These are phyloP conservation scores for Cinnamomum chago DNA, from an alignment of 164 flowering plant genomes.

Conservation along the genomic window DNA sequence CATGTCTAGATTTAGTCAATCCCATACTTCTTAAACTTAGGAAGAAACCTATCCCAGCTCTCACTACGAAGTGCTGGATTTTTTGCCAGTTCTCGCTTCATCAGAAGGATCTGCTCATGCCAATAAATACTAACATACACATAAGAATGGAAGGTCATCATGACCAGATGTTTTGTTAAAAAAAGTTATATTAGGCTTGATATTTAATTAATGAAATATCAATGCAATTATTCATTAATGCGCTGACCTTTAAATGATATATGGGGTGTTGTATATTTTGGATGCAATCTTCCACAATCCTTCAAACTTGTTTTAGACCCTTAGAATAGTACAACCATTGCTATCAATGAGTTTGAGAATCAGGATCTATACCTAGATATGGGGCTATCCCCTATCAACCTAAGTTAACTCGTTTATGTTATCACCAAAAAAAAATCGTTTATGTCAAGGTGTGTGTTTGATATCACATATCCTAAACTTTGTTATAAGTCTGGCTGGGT, in stretches of 20 bases:
- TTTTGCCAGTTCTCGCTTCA: slow-evolving; percentile 79
- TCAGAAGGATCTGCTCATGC: slow-evolving; percentile 57
- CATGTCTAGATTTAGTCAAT: not conserved
- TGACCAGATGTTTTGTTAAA: not conserved
- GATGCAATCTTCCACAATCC: slow-evolving; percentile 88
- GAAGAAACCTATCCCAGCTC: slow-evolving; percentile 97
- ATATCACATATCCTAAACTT: too few relatives aligned
- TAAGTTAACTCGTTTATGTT: too few relatives aligned
- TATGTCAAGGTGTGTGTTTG: too few relatives aligned
- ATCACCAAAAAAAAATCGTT: too few relatives aligned
- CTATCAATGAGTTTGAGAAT: too few relatives aligned
- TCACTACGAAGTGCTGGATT: slow-evolving; percentile 73
- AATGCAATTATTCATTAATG: not conserved
- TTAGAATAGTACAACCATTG: slow-evolving; percentile 24
- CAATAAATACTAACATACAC: not conserved
- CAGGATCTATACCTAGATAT: too few relatives aligned
- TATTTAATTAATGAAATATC: not conserved
- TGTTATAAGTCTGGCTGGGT: too few relatives aligned
- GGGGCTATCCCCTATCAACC: too few relatives aligned
- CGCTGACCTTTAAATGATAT: slow-evolving; percentile 67
- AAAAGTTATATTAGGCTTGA: not conserved
- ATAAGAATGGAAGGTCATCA: not conserved
- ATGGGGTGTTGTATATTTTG: slow-evolving; percentile 80
- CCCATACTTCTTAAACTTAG: slow-evolving; percentile 80
- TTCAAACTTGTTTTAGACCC: slow-evolving; percentile 86